Percentiles rank a stretch among this genome's conserved stretches.
Conservation (phyloP, 306 rosid species). For the Quillaja saponaria region DNA sequence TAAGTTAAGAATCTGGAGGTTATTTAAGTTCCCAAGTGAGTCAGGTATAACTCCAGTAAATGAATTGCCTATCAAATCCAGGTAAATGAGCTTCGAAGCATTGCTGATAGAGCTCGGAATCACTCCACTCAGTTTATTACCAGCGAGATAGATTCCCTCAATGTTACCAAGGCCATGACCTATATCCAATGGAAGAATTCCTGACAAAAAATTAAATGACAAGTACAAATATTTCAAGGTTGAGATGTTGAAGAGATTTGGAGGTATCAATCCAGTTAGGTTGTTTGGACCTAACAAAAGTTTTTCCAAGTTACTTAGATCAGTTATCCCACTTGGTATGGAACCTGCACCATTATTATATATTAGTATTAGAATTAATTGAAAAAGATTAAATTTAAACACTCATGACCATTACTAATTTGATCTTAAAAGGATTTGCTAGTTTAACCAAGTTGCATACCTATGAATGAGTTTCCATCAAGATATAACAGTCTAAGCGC, state of each 20-base stretch:
- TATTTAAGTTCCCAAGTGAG: background rate
- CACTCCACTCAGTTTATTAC: conserved; percentile 24
- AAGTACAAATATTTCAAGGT: background rate
- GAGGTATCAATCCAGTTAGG: background rate
- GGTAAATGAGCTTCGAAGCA: conserved; percentile 9
- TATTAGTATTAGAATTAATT: no score
- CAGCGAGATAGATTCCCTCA: background rate
- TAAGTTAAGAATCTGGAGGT: background rate
- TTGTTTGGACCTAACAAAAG: background rate
- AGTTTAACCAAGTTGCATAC: no score
- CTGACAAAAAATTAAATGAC: background rate
- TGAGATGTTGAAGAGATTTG: background rate
- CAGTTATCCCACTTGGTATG: conserved; percentile 5
- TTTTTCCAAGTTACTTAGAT: background rate
- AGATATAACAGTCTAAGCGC: no score
- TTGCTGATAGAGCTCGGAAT: conserved; percentile 14
- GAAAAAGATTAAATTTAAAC: no score
- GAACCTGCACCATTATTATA: no score
- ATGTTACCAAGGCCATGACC: background rate
- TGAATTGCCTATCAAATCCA: background rate
- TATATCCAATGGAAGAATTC: background rate
- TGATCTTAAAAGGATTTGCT: no score
- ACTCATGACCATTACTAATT: no score
- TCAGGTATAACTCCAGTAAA: conserved; percentile 7
- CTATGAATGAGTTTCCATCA: no score